Percentiles rank a stretch among this genome's conserved stretches.
Conservation (phyloP, 192 early-diverging fungal species). For the Mortierella alpina region DNA sequence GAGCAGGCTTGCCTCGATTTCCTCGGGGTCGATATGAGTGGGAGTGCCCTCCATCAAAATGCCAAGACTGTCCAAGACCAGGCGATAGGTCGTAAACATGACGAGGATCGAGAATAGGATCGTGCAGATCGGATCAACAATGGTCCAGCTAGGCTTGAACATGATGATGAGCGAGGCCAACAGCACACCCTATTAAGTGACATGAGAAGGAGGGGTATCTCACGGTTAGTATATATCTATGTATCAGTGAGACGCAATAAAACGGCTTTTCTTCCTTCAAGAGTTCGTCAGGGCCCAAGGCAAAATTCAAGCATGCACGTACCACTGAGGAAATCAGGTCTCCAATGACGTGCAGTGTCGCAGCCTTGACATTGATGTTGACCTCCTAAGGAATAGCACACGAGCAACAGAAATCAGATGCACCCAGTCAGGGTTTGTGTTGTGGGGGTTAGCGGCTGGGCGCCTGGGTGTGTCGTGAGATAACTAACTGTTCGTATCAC, state of each 20-base stretch:
- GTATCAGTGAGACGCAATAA: not conserved
- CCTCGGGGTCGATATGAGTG: constrained; percentile 59
- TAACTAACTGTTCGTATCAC: not conserved
- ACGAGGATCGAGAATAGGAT: constrained; percentile 86
- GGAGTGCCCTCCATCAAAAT: constrained; percentile 85
- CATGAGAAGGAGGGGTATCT: not conserved
- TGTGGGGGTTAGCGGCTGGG: too few species aligned
- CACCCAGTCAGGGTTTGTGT: too few species aligned
- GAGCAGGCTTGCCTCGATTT: constrained; percentile 53
- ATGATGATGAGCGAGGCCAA: constrained; percentile 78
- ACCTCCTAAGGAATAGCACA: constrained; percentile 39
- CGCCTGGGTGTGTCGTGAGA: too few species aligned
- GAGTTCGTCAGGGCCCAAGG: not conserved
- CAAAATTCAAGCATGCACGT: constrained; percentile 3
- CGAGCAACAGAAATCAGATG: not conserved
- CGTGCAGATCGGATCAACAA: constrained; percentile 89
- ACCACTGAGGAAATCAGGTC: constrained; percentile 80
- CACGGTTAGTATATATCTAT: not conserved
- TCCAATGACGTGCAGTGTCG: constrained; percentile 83
- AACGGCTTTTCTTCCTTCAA: not conserved
- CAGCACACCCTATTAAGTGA: constrained; percentile 68
- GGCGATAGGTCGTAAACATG: constrained; percentile 74
- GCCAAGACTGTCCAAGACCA: constrained; percentile 73
- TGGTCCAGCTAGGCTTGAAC: constrained; percentile 67
- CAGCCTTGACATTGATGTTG: constrained; percentile 79